Conservation (phyloP, 257 asterid species). For the Salvia hispanica region DNA sequence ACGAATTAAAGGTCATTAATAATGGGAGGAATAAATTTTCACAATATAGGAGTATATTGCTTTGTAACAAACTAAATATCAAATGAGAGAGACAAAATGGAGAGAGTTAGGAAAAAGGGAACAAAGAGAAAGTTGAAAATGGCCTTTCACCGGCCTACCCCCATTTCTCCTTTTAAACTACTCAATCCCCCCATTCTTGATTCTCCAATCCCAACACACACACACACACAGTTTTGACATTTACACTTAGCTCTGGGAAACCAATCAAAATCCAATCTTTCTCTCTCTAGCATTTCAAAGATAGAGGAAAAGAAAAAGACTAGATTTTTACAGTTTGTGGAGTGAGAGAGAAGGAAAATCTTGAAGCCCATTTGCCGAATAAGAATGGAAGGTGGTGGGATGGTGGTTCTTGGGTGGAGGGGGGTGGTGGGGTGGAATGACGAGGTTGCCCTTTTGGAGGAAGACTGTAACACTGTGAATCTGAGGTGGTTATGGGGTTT, state of each 20-base stretch:
- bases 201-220: constrained; percentile 44
- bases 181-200: constrained; percentile 26
- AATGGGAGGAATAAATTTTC: constrained; percentile 2
- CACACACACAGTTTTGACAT: constrained; percentile 32
- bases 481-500: constrained; percentile 51
- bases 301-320: not conserved
- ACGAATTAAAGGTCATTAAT: not conserved
- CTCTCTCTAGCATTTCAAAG: constrained; percentile 12
- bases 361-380: constrained; percentile 11
- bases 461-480: constrained; percentile 41
- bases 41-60: not conserved
- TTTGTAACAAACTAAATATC: constrained; percentile 18
- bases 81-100: constrained; percentile 40
- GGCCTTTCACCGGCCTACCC: constrained; percentile 65
- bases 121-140: constrained; percentile 65
- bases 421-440: constrained; percentile 38
- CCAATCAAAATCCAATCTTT: constrained; percentile 27
- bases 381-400: constrained; percentile 23
- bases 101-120: constrained; percentile 37
- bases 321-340: not conserved
- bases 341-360: not conserved
- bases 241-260: constrained; percentile 25
- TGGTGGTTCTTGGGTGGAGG: constrained; percentile 19
- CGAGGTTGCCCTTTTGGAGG: constrained; percentile 45
- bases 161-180: constrained; percentile 22